Conservation (phyloP, 371 early-diverging fungal genomes). For the Rhizopus microsporus region DNA sequence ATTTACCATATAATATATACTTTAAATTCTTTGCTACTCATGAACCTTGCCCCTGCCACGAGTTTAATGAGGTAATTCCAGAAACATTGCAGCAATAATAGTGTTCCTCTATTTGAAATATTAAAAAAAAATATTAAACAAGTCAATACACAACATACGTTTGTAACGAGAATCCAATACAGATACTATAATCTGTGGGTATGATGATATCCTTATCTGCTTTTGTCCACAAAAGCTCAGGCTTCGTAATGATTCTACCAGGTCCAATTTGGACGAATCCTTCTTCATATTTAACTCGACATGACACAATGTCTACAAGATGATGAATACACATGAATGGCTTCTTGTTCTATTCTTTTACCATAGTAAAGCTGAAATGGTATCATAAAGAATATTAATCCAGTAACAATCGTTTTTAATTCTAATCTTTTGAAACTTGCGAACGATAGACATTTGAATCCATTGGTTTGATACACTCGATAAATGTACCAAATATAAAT, state of each 20-base stretch:
- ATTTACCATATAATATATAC: slow-evolving; percentile 49
- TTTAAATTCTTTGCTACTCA: slow-evolving; percentile 54
- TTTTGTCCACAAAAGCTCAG: slow-evolving; percentile 45
- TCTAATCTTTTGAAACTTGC: slow-evolving; percentile 43
- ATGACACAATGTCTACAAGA: slow-evolving; percentile 36
- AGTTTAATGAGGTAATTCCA: slow-evolving; percentile 58
- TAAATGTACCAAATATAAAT: slow-evolving; percentile 38
- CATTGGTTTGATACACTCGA: slow-evolving; percentile 34
- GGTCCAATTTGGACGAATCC: slow-evolving; percentile 33
- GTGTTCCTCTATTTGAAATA: slow-evolving; percentile 33
- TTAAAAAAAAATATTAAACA: too few relatives aligned
- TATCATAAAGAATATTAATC: slow-evolving; percentile 42
- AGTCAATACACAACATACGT: slow-evolving; percentile 48
- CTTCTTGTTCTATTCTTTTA: slow-evolving; percentile 7
- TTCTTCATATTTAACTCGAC: slow-evolving; percentile 53
- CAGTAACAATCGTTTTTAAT: slow-evolving; percentile 47
- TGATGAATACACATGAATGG: background rate
- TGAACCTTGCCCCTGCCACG: slow-evolving; percentile 48
- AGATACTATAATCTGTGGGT: slow-evolving; percentile 45
- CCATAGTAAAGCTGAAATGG: slow-evolving; percentile 55
- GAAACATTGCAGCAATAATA: slow-evolving; percentile 53
- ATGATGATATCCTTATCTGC: slow-evolving; percentile 38
- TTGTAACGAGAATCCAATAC: slow-evolving; percentile 50
- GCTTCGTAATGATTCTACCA: slow-evolving; percentile 38
- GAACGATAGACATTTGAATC: slow-evolving; percentile 36